Evolutionary conservation across 305 asterid species (phyloP).

Genomic region (Withania somnifera): DNA sequence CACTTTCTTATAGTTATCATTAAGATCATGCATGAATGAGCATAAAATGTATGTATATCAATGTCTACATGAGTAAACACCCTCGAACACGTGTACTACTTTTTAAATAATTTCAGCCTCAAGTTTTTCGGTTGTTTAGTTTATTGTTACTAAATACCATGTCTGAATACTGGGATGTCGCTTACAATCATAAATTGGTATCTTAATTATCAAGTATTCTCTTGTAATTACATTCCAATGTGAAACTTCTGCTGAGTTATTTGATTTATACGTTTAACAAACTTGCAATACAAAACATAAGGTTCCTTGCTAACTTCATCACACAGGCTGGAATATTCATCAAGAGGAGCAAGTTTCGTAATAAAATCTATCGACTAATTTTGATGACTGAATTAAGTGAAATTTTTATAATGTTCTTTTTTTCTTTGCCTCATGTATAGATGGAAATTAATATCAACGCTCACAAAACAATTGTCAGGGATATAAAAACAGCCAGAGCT

Average conservation of each 20-base stretch:
- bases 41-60: no score
- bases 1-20: no score
- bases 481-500: slow-evolving; percentile 88
- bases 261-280: background rate
- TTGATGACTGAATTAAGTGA: background rate
- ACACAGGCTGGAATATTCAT: slow-evolving; percentile 62
- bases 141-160: background rate
- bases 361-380: background rate
- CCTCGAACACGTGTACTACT: background rate
- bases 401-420: background rate
- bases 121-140: background rate
- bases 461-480: slow-evolving; percentile 86
- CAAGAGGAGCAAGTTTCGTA: slow-evolving; percentile 72
- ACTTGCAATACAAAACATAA: slow-evolving; percentile 44
- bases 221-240: background rate
- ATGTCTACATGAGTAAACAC: background rate
- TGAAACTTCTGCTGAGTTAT: background rate
- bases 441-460: slow-evolving; percentile 86
- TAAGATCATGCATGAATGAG: no score
- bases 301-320: slow-evolving; percentile 67
- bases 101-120: background rate
- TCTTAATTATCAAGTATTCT: background rate
- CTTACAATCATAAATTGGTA: background rate
- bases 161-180: background rate
- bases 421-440: slow-evolving; percentile 22